phyloP scores from a whole-genome alignment of 2,329 filamentous ascomycete species.

The Colletotrichum spaethianum region DNA sequence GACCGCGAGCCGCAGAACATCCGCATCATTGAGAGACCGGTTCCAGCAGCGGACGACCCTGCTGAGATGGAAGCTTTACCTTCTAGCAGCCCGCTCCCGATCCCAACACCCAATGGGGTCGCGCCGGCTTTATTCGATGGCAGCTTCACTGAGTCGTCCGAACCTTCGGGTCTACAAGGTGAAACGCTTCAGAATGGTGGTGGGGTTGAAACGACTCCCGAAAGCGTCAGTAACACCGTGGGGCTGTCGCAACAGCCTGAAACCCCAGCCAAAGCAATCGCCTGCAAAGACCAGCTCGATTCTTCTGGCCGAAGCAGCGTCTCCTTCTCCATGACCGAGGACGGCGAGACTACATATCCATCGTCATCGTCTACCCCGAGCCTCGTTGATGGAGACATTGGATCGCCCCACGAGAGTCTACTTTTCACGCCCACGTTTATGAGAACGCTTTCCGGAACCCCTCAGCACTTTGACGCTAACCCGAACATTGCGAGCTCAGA shows the following conservation, averaged over 20 bases:
- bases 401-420: conserved; percentile 43
- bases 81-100: conserved; percentile 30
- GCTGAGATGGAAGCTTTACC: conserved; percentile 37
- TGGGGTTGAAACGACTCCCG: conserved; percentile 30
- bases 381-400: conserved; percentile 41
- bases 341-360: conserved; percentile 37
- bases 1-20: conserved; percentile 46
- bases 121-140: conserved; percentile 31
- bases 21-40: conserved; percentile 37
- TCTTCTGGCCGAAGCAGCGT: conserved; percentile 20
- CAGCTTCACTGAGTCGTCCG: conserved; percentile 34
- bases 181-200: conserved; percentile 37
- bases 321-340: conserved; percentile 35
- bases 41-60: conserved; percentile 38
- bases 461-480: conserved; percentile 32
- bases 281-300: conserved; percentile 12
- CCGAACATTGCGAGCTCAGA: conserved; percentile 35
- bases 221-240: conserved; percentile 25
- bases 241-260: conserved; percentile 35
- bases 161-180: conserved; percentile 33
- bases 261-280: conserved; percentile 35
- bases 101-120: conserved; percentile 24
- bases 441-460: conserved; percentile 35
- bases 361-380: conserved; percentile 45
- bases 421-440: conserved; percentile 43